A percentile compares a stretch with the other conserved stretches of the same genome.
These are phyloP conservation scores for Oenanthe sinensis DNA, from an alignment of 129 eudicot genomes.

Conservation along the genomic window DNA sequence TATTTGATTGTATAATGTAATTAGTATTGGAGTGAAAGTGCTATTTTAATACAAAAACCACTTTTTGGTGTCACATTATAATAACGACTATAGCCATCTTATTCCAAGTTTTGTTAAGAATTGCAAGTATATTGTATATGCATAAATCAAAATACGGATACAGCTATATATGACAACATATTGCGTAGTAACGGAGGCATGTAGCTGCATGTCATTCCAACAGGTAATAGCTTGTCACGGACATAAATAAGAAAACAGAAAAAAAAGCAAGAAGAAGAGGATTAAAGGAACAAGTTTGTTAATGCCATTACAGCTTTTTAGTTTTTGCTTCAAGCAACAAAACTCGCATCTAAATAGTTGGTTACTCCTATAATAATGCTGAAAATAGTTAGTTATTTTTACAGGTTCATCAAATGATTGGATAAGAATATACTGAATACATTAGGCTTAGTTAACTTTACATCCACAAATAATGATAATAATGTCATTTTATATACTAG, in stretches of 20 bases:
- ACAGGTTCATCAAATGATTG: neutral
- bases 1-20: too few species aligned
- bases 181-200: neutral
- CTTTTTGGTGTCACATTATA: too few species aligned
- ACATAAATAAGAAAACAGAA: neutral
- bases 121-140: too few species aligned
- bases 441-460: neutral
- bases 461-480: neutral
- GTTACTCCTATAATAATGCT: neutral
- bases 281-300: neutral
- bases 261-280: neutral
- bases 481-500: too few species aligned
- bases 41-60: too few species aligned
- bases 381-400: neutral
- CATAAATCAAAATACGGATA: too few species aligned
- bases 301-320: neutral
- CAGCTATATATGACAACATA: neutral
- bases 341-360: neutral
- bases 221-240: neutral
- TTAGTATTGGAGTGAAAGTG: too few species aligned
- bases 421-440: neutral
- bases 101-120: too few species aligned
- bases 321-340: neutral
- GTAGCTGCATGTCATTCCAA: neutral
- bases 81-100: too few species aligned